A percentile compares a stretch with the other conserved stretches of the same genome.
Evolutionary conservation across 1,284 basidiomycete genomes (phyloP).

Genomic region (Ustilago esculenta): DNA sequence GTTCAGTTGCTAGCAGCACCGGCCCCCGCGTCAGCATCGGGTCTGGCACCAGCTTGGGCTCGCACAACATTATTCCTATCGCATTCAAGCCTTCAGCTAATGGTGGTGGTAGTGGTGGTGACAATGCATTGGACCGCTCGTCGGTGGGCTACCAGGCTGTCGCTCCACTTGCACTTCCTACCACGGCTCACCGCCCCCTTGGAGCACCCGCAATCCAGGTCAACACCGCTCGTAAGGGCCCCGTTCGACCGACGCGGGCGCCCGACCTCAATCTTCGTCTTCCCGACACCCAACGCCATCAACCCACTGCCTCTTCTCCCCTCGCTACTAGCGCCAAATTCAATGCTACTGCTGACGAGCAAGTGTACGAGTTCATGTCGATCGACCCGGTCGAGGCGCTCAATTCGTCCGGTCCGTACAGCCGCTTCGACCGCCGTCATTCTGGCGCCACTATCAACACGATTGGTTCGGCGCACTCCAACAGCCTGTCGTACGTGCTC

Average conservation of each 20-base stretch:
- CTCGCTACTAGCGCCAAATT: constrained; percentile 6
- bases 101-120: neutral
- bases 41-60: constrained; percentile 31
- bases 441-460: constrained; percentile 40
- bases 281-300: constrained; percentile 17
- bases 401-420: constrained; percentile 10
- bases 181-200: constrained; percentile 26
- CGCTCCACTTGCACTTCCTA: constrained; percentile 16
- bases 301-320: constrained; percentile 17
- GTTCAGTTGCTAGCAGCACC: constrained; percentile 17
- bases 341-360: neutral
- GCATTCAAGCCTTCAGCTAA: constrained; percentile 30
- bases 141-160: constrained; percentile 1
- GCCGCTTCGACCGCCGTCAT: constrained; percentile 12
- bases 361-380: constrained; percentile 41
- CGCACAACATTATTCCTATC: constrained; percentile 44
- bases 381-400: constrained; percentile 42
- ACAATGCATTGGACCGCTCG: neutral
- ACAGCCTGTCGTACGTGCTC: constrained; percentile 32
- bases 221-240: constrained; percentile 19
- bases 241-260: constrained; percentile 37
- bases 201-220: constrained; percentile 31
- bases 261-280: constrained; percentile 49
- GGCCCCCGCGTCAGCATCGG: constrained; percentile 41
- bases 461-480: constrained; percentile 25